Percentiles rank a stretch among this genome's conserved stretches.
Conservation (phyloP, 768 basidiomycete species). For the Gloeopeniophorella convolvens region DNA sequence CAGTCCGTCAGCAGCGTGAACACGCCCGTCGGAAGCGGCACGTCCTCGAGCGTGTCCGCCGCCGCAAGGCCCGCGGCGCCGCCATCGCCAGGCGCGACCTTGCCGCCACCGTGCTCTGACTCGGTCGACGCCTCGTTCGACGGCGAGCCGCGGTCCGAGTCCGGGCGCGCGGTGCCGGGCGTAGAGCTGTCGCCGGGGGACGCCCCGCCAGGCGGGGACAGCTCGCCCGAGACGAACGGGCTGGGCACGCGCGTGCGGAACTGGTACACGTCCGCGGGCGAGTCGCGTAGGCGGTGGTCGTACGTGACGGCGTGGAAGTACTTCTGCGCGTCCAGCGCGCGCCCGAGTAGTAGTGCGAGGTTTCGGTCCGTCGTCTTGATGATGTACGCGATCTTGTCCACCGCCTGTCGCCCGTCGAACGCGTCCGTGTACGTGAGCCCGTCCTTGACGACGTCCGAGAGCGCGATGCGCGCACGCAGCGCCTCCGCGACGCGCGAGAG, state of each 20-base stretch:
- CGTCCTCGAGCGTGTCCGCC: conserved; percentile 40
- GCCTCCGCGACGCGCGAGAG: conserved; percentile 92
- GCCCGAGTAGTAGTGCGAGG: conserved; percentile 88
- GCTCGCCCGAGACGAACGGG: conserved; percentile 78
- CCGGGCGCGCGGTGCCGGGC: no score
- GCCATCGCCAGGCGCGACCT: conserved; percentile 23
- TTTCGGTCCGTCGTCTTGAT: conserved; percentile 98
- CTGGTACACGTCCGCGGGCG: conserved; percentile 83
- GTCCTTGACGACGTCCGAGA: conserved; percentile 84
- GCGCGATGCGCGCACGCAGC: conserved; percentile 74
- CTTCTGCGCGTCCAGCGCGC: conserved; percentile 95
- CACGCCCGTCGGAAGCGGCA: conserved; percentile 81
- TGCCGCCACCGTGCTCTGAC: conserved; percentile 24
- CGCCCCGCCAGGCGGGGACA: conserved; percentile 32
- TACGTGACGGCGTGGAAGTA: conserved; percentile 99
- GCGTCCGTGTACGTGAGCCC: conserved; percentile 94
- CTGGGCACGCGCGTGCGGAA: conserved; percentile 79
- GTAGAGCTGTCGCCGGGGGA: no score
- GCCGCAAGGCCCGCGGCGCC: conserved; percentile 15
- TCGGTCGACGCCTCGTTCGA: conserved; percentile 29
- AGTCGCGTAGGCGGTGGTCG: conserved; percentile 91
- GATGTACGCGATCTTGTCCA: conserved; percentile 95
- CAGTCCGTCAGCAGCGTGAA: conserved; percentile 96
- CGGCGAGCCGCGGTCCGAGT: conserved; percentile 19
- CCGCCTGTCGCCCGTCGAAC: conserved; percentile 95